These are phyloP conservation scores for Candida arabinofermentans DNA, from an alignment of 805 yeast genomes.

Conservation along the genomic window DNA sequence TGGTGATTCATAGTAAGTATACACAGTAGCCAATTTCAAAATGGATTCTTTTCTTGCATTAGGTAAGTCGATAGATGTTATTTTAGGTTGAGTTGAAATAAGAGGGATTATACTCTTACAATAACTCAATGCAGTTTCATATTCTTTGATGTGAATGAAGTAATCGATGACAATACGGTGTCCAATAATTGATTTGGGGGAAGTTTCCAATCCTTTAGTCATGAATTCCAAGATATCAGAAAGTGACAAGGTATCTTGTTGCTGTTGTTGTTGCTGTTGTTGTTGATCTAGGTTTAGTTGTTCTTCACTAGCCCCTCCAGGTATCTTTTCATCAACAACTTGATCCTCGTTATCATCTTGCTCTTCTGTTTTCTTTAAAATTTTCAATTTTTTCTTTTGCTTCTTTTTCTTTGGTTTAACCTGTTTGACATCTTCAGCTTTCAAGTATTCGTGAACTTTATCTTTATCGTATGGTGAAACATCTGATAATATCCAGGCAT, in stretches of 20 bases:
- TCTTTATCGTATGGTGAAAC: slow-evolving; percentile 55
- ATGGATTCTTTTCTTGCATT: slow-evolving; percentile 57
- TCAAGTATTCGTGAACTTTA: slow-evolving; percentile 21
- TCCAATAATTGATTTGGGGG: slow-evolving; percentile 48
- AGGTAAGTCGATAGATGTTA: slow-evolving; percentile 43
- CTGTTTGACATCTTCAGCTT: slow-evolving; percentile 6
- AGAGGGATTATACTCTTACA: slow-evolving; percentile 58
- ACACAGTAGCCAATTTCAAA: slow-evolving; percentile 66
- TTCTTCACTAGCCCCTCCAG: slow-evolving; percentile 18
- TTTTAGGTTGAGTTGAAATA: slow-evolving; percentile 44
- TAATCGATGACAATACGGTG: slow-evolving; percentile 61
- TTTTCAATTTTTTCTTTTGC: slow-evolving; percentile 13
- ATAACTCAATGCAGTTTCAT: slow-evolving; percentile 53
- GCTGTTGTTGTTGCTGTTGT: background rate
- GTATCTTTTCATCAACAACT: slow-evolving; percentile 3
- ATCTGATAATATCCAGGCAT: slow-evolving; percentile 63
- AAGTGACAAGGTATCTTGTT: slow-evolving; percentile 22
- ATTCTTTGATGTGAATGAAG: slow-evolving; percentile 58
- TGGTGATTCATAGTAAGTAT: slow-evolving; percentile 87
- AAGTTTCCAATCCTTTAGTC: slow-evolving; percentile 35
- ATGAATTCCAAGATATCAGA: slow-evolving; percentile 38
- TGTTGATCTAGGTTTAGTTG: slow-evolving; percentile 8
- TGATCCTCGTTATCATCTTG: slow-evolving; percentile 17
- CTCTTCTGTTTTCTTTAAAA: slow-evolving; percentile 6
- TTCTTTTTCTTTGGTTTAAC: slow-evolving; percentile 10